Evolutionary conservation across 371 early-diverging fungal genomes (phyloP).

Genomic region (Mortierella sp.): DNA sequence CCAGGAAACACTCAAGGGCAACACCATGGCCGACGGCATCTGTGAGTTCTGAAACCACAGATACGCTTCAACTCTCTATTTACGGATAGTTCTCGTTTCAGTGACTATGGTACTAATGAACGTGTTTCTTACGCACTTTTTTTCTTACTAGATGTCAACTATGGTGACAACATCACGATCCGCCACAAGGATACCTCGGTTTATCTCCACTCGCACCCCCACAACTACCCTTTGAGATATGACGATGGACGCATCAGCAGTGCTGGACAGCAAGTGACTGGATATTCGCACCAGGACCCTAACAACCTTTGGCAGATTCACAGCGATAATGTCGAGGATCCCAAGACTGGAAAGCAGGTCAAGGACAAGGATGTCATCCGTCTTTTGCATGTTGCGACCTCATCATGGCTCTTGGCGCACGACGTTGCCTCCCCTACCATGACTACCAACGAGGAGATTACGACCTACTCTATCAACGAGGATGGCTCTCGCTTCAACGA

Average conservation of each 20-base stretch:
- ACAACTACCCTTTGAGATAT: slow-evolving; percentile 91
- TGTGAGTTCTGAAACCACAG: slow-evolving; percentile 32
- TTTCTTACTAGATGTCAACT: slow-evolving; percentile 75
- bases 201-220: slow-evolving; percentile 88
- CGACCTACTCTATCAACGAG: slow-evolving; percentile 71
- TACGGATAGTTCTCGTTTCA: too few species aligned
- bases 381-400: slow-evolving; percentile 69
- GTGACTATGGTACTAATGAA: background rate
- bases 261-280: slow-evolving; percentile 95
- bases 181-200: slow-evolving; percentile 80
- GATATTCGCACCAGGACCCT: slow-evolving; percentile 78
- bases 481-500: slow-evolving; percentile 68
- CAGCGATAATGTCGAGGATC: slow-evolving; percentile 60
- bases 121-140: background rate
- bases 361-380: slow-evolving; percentile 69
- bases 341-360: slow-evolving; percentile 58
- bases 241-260: slow-evolving; percentile 94
- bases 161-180: slow-evolving; percentile 84
- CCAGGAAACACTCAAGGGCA: slow-evolving; percentile 88
- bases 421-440: slow-evolving; percentile 98
- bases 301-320: slow-evolving; percentile 90
- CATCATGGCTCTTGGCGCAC: slow-evolving; percentile 87
- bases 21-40: slow-evolving; percentile 66
- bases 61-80: background rate
- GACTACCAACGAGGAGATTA: slow-evolving; percentile 96